These are phyloP conservation scores for Chalciporus piperatus DNA, from an alignment of 768 basidiomycete genomes.

Conservation along the genomic window DNA sequence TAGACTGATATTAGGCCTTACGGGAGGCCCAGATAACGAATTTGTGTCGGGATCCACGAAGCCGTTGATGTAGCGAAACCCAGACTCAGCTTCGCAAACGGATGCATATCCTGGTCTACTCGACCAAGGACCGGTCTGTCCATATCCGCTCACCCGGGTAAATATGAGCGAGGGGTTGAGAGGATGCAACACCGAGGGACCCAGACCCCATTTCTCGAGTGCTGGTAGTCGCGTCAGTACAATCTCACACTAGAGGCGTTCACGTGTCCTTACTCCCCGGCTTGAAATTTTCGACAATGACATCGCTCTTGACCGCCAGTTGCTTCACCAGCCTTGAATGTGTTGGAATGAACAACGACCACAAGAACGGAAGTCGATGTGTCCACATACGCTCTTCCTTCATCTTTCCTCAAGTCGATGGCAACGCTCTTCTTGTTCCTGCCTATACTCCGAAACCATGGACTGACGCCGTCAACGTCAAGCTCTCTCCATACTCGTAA, in stretches of 20 bases:
- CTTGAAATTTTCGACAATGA: constrained; percentile 71
- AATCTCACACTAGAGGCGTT: neutral
- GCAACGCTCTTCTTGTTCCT: constrained; percentile 75
- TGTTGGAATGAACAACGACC: neutral
- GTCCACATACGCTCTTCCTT: constrained; percentile 48
- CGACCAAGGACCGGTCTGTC: constrained; percentile 74
- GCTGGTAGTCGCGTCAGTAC: constrained; percentile 35
- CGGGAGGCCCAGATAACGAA: constrained; percentile 56
- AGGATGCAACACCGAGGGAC: constrained; percentile 56
- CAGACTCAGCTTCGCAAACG: constrained; percentile 74
- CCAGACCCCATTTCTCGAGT: constrained; percentile 67
- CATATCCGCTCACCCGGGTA: constrained; percentile 80
- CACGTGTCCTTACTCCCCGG: constrained; percentile 56
- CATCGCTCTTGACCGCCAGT: constrained; percentile 63
- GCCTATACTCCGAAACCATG: constrained; percentile 71
- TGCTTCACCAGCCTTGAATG: constrained; percentile 52
- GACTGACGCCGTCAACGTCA: constrained; percentile 67
- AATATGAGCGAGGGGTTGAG: constrained; percentile 87
- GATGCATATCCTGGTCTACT: constrained; percentile 69
- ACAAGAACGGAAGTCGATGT: neutral
- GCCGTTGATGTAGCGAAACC: constrained; percentile 73
- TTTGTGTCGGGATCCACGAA: constrained; percentile 53
- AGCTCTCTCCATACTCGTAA: constrained; percentile 70
- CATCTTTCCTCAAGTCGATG: constrained; percentile 57
- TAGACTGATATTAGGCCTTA: constrained; percentile 69